Conservation (phyloP, 495 filamentous ascomycete species). For the Podospora pseudopauciseta region DNA sequence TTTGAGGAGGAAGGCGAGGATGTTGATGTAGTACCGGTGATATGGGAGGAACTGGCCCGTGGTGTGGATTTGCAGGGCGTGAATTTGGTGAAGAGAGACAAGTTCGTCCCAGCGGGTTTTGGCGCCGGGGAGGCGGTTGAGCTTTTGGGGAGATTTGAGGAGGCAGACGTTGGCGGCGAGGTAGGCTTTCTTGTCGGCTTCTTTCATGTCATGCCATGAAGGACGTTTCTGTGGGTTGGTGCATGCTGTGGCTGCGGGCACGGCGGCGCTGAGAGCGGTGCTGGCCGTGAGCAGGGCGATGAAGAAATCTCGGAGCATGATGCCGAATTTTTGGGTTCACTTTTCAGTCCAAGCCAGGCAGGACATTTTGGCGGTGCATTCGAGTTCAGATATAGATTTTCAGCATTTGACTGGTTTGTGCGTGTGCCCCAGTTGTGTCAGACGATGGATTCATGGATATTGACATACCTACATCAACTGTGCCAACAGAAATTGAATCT, state of each 20-base stretch:
- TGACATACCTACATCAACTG: not conserved
- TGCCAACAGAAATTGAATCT: not conserved
- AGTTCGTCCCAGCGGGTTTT: constrained; percentile 42
- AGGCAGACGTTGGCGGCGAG: constrained; percentile 8
- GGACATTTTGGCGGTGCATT: not conserved
- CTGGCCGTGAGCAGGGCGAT: not conserved
- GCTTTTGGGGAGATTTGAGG: constrained; percentile 16
- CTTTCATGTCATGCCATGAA: constrained; percentile 7
- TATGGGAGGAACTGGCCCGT: constrained; percentile 44
- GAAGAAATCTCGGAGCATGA: constrained; percentile 2
- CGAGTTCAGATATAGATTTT: not conserved
- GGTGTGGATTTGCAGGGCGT: constrained; percentile 20
- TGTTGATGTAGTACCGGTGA: constrained; percentile 46
- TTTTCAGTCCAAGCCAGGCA: not conserved
- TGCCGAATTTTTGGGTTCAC: not conserved
- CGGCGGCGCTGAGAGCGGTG: not conserved
- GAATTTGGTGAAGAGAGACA: constrained; percentile 20
- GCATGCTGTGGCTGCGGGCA: constrained; percentile 1
- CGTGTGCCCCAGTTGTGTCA: not conserved
- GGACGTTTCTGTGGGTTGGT: constrained; percentile 8
- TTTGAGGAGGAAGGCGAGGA: constrained; percentile 42
- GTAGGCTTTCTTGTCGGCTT: constrained; percentile 9
- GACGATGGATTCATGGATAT: not conserved
- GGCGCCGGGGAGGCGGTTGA: constrained; percentile 26
- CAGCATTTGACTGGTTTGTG: not conserved